phyloP scores from a whole-genome alignment of 805 yeast species.

The Ogataea siamensis region DNA sequence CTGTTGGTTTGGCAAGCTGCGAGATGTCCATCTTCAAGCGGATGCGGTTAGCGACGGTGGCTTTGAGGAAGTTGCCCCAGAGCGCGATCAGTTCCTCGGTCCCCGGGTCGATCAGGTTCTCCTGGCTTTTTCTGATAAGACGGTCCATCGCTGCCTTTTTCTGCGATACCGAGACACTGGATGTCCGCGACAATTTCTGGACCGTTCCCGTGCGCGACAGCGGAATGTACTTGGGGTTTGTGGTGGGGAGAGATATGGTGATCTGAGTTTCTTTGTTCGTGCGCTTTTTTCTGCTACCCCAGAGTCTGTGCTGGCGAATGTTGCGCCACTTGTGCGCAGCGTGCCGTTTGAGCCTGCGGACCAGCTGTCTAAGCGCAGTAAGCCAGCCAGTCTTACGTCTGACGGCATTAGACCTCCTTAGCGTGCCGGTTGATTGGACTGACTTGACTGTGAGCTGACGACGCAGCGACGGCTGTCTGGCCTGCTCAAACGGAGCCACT shows the following conservation, averaged over 20 bases:
- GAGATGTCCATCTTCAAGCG: slow-evolving; percentile 30
- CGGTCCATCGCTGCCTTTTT: slow-evolving; percentile 3
- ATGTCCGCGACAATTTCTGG: background rate
- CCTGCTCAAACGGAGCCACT: background rate
- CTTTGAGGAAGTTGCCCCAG: slow-evolving; percentile 31
- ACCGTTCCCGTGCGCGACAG: slow-evolving; percentile 6
- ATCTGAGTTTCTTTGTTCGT: background rate
- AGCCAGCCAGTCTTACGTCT: slow-evolving; percentile 33
- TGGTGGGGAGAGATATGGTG: background rate
- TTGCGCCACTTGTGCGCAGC: slow-evolving; percentile 23
- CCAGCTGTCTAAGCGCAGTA: slow-evolving; percentile 16
- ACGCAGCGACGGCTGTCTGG: slow-evolving; percentile 6
- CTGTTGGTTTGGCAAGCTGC: slow-evolving; percentile 9
- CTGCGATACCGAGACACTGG: background rate
- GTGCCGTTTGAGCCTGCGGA: slow-evolving; percentile 14
- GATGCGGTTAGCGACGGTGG: slow-evolving; percentile 27
- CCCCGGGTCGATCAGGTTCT: slow-evolving; percentile 9
- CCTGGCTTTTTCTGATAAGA: slow-evolving; percentile 4
- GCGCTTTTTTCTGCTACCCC: slow-evolving; percentile 1
- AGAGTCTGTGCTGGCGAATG: slow-evolving; percentile 11
- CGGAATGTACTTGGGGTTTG: background rate
- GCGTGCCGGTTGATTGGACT: slow-evolving; percentile 11
- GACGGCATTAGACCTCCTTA: slow-evolving; percentile 34
- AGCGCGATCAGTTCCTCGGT: slow-evolving; percentile 18
- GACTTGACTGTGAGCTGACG: slow-evolving; percentile 2